Evolutionary conservation across 768 basidiomycete genomes (phyloP).

Genomic region (Rhizopogon sp.): DNA sequence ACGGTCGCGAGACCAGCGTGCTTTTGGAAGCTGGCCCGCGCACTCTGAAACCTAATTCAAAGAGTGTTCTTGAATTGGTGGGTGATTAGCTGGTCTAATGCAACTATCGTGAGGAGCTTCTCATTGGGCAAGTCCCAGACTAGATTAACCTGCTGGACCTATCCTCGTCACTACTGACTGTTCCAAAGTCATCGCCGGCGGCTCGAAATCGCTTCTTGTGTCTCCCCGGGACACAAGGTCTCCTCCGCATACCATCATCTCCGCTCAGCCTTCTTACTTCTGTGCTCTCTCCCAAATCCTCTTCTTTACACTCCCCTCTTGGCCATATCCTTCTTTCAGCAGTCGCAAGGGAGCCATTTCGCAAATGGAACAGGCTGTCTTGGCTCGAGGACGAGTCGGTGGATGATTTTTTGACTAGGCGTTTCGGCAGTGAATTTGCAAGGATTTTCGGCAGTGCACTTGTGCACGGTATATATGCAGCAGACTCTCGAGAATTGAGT

Average conservation of each 20-base stretch:
- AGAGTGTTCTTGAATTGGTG: constrained; percentile 75
- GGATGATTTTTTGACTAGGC: constrained; percentile 67
- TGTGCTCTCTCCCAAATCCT: constrained; percentile 18
- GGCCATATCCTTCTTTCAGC: constrained; percentile 46
- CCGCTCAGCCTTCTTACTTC: constrained; percentile 32
- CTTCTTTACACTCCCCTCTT: constrained; percentile 33
- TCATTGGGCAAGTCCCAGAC: constrained; percentile 12
- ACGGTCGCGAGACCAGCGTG: constrained; percentile 34
- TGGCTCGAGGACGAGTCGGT: constrained; percentile 68
- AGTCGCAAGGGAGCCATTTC: constrained; percentile 55
- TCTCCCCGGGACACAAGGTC: constrained; percentile 44
- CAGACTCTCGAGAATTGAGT: constrained; percentile 72
- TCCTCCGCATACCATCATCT: constrained; percentile 47
- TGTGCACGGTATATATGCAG: constrained; percentile 91
- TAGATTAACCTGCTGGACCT: constrained; percentile 79
- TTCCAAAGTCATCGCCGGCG: constrained; percentile 62
- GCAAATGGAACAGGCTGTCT: constrained; percentile 34
- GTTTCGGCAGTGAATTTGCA: constrained; percentile 72
- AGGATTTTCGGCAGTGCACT: constrained; percentile 73
- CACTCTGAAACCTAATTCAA: constrained; percentile 75
- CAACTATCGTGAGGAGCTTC: constrained; percentile 1
- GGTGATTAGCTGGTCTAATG: constrained; percentile 8
- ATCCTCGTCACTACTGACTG: constrained; percentile 53
- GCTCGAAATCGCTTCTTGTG: constrained; percentile 76
- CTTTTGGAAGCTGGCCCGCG: constrained; percentile 85